Evolutionary conservation across 1,139 yeast genomes (phyloP).

Genomic region (Casaregolazyma suthepensis): DNA sequence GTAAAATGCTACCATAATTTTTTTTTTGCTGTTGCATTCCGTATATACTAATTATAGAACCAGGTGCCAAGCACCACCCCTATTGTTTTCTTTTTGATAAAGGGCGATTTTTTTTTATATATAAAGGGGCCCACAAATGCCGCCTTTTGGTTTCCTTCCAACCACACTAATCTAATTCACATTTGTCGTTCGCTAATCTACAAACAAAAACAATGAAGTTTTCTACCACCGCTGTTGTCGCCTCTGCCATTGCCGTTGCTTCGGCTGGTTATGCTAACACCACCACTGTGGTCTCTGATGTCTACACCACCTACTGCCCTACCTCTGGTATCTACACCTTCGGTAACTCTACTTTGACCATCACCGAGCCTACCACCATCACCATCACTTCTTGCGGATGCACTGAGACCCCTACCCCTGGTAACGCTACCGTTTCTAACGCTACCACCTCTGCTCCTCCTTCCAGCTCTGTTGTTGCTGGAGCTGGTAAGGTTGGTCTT

Average conservation of each 20-base stretch:
- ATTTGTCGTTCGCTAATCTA: slow-evolving; percentile 17
- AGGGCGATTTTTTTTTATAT: slow-evolving; percentile 3
- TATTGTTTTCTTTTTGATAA: background rate
- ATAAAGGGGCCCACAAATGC: slow-evolving; percentile 14
- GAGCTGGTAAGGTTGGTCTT: slow-evolving; percentile 14
- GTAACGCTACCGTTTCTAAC: slow-evolving; percentile 38
- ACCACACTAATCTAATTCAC: slow-evolving; percentile 8
- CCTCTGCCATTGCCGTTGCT: slow-evolving; percentile 28
- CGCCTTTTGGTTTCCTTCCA: slow-evolving; percentile 9
- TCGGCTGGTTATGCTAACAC: slow-evolving; percentile 25
- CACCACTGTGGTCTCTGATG: slow-evolving; percentile 31
- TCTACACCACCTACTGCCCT: slow-evolving; percentile 41
- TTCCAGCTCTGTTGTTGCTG: slow-evolving; percentile 12
- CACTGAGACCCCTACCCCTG: slow-evolving; percentile 48
- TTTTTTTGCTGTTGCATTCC: background rate
- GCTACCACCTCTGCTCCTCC: slow-evolving; percentile 9
- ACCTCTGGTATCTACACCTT: slow-evolving; percentile 34
- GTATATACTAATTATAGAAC: background rate
- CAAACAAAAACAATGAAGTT: slow-evolving; percentile 28
- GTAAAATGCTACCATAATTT: background rate
- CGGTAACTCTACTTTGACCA: slow-evolving; percentile 35
- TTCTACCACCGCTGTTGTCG: slow-evolving; percentile 26
- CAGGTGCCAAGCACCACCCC: background rate
- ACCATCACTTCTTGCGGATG: slow-evolving; percentile 46
- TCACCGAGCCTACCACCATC: slow-evolving; percentile 39